Conservation (phyloP, 352 stramenopile genomes). For the Phytophthora cryptogea region DNA sequence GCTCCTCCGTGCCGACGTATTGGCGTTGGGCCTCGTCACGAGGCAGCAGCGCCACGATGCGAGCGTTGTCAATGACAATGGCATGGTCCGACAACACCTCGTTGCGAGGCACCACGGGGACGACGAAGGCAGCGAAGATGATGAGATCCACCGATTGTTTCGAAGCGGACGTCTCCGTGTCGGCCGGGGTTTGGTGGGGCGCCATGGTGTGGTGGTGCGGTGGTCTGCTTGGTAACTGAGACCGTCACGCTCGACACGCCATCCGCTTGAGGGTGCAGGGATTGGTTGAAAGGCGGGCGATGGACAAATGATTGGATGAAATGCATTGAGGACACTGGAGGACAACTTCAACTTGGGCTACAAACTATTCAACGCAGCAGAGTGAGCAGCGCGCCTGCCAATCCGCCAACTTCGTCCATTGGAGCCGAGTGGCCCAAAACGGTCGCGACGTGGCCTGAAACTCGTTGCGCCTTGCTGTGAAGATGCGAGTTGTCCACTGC, state of each 20-base stretch:
- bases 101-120: constrained; percentile 79
- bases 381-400: constrained; percentile 13
- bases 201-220: constrained; percentile 19
- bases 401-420: constrained; percentile 6
- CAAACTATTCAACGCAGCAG: constrained; percentile 12
- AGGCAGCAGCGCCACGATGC: constrained; percentile 82
- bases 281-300: not conserved
- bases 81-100: constrained; percentile 78
- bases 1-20: constrained; percentile 49
- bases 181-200: constrained; percentile 21
- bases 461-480: constrained; percentile 8
- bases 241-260: not conserved
- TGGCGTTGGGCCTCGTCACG: constrained; percentile 48
- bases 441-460: not conserved
- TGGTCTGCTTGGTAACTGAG: not conserved
- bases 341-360: constrained; percentile 4
- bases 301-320: constrained; percentile 6
- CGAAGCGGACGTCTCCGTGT: constrained; percentile 3
- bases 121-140: constrained; percentile 75
- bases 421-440: constrained; percentile 2
- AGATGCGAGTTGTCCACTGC: not conserved
- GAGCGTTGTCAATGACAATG: constrained; percentile 65
- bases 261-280: not conserved
- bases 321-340: constrained; percentile 1
- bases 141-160: constrained; percentile 66